Evolutionary conservation across 2,329 filamentous ascomycete genomes (phyloP), one percentile per base, ranked within the genome.

Genomic region (Simplicillium aogashimaense): DNA sequence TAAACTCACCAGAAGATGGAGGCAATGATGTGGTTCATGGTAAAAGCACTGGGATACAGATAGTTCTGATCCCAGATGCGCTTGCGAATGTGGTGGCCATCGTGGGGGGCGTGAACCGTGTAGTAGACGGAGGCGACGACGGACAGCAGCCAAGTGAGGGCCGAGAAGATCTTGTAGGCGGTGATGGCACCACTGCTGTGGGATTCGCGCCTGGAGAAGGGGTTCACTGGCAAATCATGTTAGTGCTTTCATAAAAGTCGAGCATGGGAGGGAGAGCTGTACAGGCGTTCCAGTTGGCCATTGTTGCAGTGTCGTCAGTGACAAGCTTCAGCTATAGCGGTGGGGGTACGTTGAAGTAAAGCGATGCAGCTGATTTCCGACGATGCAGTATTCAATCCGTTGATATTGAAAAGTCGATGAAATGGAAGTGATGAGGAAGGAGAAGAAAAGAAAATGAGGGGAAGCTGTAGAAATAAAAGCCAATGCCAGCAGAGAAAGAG

Each of bases 51-150:
- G 29, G 64, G 69, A 49, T 78, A 74, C 39, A 67, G 64, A 42
- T 70, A 63, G 56, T 88, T 88, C 62, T 86, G 80, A 41, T 76
- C 76, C 81, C 82, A 90, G 57, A 94, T 85, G 43, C 74, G 80
- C 47, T 73, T 70, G 44, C 74, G 70, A 46, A 71, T 63, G 48
- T 64, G 64, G 53, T 67, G 60, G 49, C 77, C 78, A 61, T 86
- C 80, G 39, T 72, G 63, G 1, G 85, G 84, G 12, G 65, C 61
- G 49, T 79, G 63, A 58, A 82, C 62, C 37, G 76, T 76, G 60
- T 92, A 94, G 67, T 86, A 87, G 57, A 92, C 66, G 43, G 81
- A 78, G 38, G 80, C 71, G 50, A 86, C 59, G 40, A 92, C 66
- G 31, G 86, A 75, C 35, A 94, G 63, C 20, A 86, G 61, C 82